Conservation (phyloP, 768 basidiomycete genomes). For the Phlegmacium glaucopus region DNA sequence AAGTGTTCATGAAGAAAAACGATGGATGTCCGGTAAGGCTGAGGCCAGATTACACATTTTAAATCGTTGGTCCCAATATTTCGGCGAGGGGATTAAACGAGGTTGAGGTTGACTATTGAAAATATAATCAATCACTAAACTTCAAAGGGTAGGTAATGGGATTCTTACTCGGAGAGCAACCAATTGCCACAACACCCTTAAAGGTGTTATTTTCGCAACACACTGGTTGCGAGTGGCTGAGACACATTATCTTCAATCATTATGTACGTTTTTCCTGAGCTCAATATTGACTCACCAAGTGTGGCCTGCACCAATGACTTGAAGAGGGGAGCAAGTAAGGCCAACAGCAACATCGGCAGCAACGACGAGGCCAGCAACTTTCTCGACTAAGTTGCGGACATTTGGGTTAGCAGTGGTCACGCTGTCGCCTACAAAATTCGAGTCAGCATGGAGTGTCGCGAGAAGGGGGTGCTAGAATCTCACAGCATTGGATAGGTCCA, state of each 20-base stretch:
- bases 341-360: constrained; percentile 26
- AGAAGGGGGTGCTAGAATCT: neutral
- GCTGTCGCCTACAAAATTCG: constrained; percentile 21
- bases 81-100: constrained; percentile 4
- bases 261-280: neutral
- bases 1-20: constrained; percentile 1
- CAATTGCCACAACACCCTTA: constrained; percentile 40
- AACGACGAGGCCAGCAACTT: constrained; percentile 26
- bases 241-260: neutral
- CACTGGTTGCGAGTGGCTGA: constrained; percentile 37
- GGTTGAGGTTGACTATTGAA: constrained; percentile 21
- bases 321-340: constrained; percentile 32
- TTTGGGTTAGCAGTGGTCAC: constrained; percentile 15
- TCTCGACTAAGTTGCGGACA: constrained; percentile 14
- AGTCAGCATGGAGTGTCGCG: neutral
- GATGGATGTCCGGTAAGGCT: no score
- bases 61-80: no score
- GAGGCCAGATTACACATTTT: no score
- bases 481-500: constrained; percentile 43
- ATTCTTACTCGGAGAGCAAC: constrained; percentile 40
- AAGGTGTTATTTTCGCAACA: constrained; percentile 45
- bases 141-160: neutral
- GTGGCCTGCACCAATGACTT: constrained; percentile 25
- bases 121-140: neutral
- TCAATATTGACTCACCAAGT: constrained; percentile 24